These are phyloP conservation scores for Colletotrichum brevisporum DNA, from an alignment of 2,329 filamentous ascomycete species.

Conservation along the genomic window DNA sequence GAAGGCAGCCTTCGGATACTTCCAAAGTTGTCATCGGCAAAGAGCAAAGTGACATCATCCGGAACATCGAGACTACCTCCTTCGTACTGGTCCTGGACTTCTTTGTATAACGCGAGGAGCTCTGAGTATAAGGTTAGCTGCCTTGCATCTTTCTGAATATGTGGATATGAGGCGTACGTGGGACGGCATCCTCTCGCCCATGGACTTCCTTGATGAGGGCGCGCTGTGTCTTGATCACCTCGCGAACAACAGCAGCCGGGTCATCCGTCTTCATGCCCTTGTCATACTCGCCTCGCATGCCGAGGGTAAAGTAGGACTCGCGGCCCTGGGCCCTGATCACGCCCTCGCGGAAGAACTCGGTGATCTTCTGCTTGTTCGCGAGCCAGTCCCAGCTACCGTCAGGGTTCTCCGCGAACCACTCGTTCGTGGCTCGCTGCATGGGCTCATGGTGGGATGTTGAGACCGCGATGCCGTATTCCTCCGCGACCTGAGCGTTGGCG, in stretches of 20 bases:
- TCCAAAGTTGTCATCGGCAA: conserved; percentile 75
- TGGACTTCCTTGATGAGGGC: conserved; percentile 67
- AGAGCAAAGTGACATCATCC: conserved; percentile 73
- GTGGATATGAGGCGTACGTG: too few species aligned
- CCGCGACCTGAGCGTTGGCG: conserved; percentile 69
- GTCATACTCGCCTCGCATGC: conserved; percentile 74
- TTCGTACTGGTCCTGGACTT: conserved; percentile 75
- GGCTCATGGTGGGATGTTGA: conserved; percentile 77
- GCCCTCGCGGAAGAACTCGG: conserved; percentile 70
- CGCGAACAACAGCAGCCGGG: conserved; percentile 65
- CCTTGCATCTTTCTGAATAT: too few species aligned
- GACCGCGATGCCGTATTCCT: conserved; percentile 75
- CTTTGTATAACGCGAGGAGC: conserved; percentile 76
- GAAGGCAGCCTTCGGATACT: conserved; percentile 71
- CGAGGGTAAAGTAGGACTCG: conserved; percentile 71
- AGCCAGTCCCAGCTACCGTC: conserved; percentile 73
- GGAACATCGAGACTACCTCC: conserved; percentile 68
- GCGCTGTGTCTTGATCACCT: conserved; percentile 69
- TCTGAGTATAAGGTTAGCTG: conserved; percentile 55
- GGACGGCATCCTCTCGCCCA: conserved; percentile 57
- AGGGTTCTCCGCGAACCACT: conserved; percentile 55
- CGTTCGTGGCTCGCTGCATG: conserved; percentile 71
- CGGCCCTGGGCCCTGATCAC: conserved; percentile 66
- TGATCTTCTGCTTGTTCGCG: conserved; percentile 68
- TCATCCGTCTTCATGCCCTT: conserved; percentile 64